Evolutionary conservation across 768 basidiomycete genomes (phyloP).

Genomic region (Cystobasidium onofrii): DNA sequence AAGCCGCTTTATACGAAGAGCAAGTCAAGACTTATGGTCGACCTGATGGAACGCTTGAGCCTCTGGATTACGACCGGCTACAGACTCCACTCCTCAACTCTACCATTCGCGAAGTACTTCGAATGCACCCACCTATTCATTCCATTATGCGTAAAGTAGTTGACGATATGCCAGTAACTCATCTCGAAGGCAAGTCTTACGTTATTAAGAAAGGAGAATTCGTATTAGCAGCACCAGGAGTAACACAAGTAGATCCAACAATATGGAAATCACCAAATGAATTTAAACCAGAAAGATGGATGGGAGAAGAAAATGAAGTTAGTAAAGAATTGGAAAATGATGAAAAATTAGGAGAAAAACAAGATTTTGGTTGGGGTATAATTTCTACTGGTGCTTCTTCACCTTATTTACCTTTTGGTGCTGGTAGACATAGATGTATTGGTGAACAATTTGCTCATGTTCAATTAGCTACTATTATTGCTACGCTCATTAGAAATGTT

Average conservation of each 20-base stretch:
- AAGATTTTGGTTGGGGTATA: conserved; percentile 92
- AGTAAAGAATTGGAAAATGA: conserved; percentile 69
- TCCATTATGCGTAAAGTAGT: conserved; percentile 88
- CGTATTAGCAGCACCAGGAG: conserved; percentile 77
- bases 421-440: conserved; percentile 83
- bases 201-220: conserved; percentile 83
- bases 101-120: conserved; percentile 85
- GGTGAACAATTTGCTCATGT: conserved; percentile 94
- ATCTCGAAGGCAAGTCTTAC: conserved; percentile 56
- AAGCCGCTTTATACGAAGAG: conserved; percentile 73
- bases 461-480: conserved; percentile 75
- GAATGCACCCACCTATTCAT: conserved; percentile 91
- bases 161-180: conserved; percentile 65
- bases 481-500: conserved; percentile 65
- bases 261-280: conserved; percentile 65
- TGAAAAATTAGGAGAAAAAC: conserved; percentile 57
- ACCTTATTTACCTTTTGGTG: conserved; percentile 76
- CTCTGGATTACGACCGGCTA: conserved; percentile 77
- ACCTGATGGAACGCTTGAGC: conserved; percentile 62
- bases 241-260: conserved; percentile 74
- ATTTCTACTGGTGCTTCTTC: conserved; percentile 52
- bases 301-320: conserved; percentile 71
- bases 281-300: conserved; percentile 82
- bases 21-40: conserved; percentile 73
- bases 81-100: conserved; percentile 74